Percentiles rank a stretch among this genome's conserved stretches.
phyloP scores from a whole-genome alignment of 257 asterid genomes.

The Orobanche coerulescens region DNA sequence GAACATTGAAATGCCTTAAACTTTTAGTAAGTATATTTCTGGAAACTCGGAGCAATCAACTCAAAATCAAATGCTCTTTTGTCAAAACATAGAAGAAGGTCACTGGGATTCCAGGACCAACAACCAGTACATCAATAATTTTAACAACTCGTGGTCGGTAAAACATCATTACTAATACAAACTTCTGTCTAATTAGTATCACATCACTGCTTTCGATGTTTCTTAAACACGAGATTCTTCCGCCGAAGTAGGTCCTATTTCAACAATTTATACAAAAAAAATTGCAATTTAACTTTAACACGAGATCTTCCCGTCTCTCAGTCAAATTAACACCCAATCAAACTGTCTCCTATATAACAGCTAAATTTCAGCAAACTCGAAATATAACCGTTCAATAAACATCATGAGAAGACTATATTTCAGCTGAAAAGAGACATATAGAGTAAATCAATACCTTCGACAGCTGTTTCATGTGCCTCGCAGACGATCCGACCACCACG shows the following conservation, averaged over 20 bases:
- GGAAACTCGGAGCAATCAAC: background rate
- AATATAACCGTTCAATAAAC: background rate
- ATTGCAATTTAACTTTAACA: background rate
- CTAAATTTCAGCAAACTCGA: background rate
- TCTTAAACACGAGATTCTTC: background rate
- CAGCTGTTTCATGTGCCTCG: constrained; percentile 55
- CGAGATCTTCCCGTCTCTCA: background rate
- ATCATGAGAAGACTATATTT: background rate
- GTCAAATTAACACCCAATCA: background rate
- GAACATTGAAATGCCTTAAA: background rate
- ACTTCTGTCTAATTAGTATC: too few species aligned
- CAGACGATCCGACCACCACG: constrained; percentile 47
- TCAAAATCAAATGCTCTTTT: background rate
- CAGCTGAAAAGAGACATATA: background rate
- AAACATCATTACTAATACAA: too few species aligned
- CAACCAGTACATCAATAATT: background rate
- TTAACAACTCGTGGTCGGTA: too few species aligned
- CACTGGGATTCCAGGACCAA: background rate
- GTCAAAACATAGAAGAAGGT: background rate
- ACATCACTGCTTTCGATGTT: background rate
- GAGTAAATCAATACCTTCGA: constrained; percentile 31
- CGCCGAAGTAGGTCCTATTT: background rate
- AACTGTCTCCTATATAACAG: background rate
- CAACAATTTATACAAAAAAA: background rate
- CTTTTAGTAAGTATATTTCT: background rate